Percentiles rank a stretch among this genome's conserved stretches.
phyloP scores from a whole-genome alignment of 345 rosid species.

The Populus deltoides region DNA sequence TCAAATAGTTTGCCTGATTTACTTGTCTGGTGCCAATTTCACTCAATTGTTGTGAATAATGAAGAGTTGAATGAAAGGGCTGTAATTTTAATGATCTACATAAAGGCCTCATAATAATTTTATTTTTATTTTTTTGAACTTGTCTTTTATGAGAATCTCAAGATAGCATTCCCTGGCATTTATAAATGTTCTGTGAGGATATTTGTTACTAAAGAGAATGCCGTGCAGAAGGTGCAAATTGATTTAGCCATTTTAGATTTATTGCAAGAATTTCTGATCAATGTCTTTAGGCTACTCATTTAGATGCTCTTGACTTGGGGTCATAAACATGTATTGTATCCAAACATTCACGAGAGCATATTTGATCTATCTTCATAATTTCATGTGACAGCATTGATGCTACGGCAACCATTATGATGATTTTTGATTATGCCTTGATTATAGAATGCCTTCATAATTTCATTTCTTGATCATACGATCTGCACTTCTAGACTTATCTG shows the following conservation, averaged over 20 bases:
- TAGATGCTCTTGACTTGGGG: background rate
- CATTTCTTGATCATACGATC: background rate
- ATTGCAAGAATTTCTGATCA: background rate
- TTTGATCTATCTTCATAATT: background rate
- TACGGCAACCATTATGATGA: background rate
- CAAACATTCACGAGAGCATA: background rate
- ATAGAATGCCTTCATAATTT: background rate
- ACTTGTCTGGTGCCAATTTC: background rate
- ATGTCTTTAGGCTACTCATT: background rate
- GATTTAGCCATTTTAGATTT: background rate
- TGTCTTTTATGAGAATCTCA: too few species aligned
- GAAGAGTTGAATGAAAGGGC: background rate
- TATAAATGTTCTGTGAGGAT: background rate
- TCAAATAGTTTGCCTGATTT: background rate
- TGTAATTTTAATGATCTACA: too few species aligned
- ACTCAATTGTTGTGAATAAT: background rate
- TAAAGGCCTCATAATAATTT: too few species aligned
- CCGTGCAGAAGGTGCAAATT: background rate
- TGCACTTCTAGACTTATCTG: background rate
- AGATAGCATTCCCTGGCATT: background rate
- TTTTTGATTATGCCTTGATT: background rate
- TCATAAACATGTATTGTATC: background rate
- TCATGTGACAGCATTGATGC: background rate
- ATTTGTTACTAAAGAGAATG: background rate
- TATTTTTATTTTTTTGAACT: too few species aligned